phyloP scores from a whole-genome alignment of 768 basidiomycete genomes.

The Boletellus emodensis region DNA sequence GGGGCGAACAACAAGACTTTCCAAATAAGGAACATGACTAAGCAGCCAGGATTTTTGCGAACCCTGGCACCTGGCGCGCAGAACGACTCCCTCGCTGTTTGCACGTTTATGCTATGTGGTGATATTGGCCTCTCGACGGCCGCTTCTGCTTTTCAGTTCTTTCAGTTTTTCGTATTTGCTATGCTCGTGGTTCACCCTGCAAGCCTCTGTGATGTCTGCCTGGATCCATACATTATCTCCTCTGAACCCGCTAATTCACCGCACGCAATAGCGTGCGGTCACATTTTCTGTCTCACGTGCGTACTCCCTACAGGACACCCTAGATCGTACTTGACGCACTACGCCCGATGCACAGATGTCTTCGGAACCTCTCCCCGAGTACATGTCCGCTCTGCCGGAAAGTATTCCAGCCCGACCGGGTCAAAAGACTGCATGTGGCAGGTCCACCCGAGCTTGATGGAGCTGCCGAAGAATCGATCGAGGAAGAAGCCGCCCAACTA shows the following conservation, averaged over 20 bases:
- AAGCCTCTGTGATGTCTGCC: conserved; percentile 74
- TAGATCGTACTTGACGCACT: conserved; percentile 12
- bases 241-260: conserved; percentile 49
- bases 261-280: conserved; percentile 72
- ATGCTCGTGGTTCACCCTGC: conserved; percentile 66
- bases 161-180: conserved; percentile 24
- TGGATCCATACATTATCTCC: conserved; percentile 55
- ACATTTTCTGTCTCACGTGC: conserved; percentile 68
- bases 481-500: conserved; percentile 35
- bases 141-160: conserved; percentile 24
- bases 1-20: conserved; percentile 14
- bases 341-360: conserved; percentile 42
- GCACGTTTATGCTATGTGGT: conserved; percentile 35
- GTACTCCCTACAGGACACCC: conserved; percentile 27
- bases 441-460: conserved; percentile 37
- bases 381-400: conserved; percentile 69
- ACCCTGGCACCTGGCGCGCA: conserved; percentile 19
- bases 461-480: conserved; percentile 39
- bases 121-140: conserved; percentile 26
- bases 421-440: conserved; percentile 66
- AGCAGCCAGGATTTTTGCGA: conserved; percentile 11
- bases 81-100: conserved; percentile 14
- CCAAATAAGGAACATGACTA: conserved; percentile 23
- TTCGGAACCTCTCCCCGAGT: conserved; percentile 46
- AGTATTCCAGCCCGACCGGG: conserved; percentile 48